A percentile compares a stretch with the other conserved stretches of the same genome.
Evolutionary conservation across 495 filamentous ascomycete genomes (phyloP).

Genomic region (Aspergillus funiculosus): DNA sequence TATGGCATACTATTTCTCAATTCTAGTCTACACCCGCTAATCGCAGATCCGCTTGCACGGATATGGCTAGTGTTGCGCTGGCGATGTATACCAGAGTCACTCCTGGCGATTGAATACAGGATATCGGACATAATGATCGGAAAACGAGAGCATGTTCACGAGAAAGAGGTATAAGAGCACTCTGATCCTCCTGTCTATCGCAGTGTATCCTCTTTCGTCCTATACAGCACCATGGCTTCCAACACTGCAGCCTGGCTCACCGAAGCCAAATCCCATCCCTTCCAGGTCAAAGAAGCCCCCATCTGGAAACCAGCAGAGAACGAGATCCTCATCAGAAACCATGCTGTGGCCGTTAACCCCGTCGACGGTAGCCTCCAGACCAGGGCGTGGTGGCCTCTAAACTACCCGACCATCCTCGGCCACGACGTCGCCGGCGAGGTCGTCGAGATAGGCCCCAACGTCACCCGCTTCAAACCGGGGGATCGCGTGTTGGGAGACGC

Average conservation of each 20-base stretch:
- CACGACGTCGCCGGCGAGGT: slow-evolving; percentile 41
- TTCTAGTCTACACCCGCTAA: too few species aligned
- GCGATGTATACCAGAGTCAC: too few species aligned
- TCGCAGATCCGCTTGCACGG: too few species aligned
- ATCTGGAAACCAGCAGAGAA: slow-evolving; percentile 25
- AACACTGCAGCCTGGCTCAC: slow-evolving; percentile 37
- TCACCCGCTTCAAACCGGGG: slow-evolving; percentile 25
- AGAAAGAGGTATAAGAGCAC: too few species aligned
- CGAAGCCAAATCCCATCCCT: slow-evolving; percentile 23
- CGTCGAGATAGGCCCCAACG: slow-evolving; percentile 25
- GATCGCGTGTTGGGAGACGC: slow-evolving; percentile 27
- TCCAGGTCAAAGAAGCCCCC: slow-evolving; percentile 32
- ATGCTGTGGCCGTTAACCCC: slow-evolving; percentile 40
- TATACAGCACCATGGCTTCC: neutral
- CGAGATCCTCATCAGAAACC: slow-evolving; percentile 34
- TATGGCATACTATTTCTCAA: too few species aligned
- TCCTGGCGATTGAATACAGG: too few species aligned
- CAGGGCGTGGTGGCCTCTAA: slow-evolving; percentile 6
- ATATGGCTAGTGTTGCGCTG: too few species aligned
- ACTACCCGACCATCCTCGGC: slow-evolving; percentile 34
- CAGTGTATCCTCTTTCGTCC: too few species aligned
- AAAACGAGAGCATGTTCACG: too few species aligned
- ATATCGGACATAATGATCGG: too few species aligned
- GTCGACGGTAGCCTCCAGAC: slow-evolving; percentile 29
- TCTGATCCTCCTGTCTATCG: too few species aligned